Percentiles rank a stretch among this genome's conserved stretches.
phyloP scores from a whole-genome alignment of 2,329 filamentous ascomycete genomes.

The Nemania sp. region DNA sequence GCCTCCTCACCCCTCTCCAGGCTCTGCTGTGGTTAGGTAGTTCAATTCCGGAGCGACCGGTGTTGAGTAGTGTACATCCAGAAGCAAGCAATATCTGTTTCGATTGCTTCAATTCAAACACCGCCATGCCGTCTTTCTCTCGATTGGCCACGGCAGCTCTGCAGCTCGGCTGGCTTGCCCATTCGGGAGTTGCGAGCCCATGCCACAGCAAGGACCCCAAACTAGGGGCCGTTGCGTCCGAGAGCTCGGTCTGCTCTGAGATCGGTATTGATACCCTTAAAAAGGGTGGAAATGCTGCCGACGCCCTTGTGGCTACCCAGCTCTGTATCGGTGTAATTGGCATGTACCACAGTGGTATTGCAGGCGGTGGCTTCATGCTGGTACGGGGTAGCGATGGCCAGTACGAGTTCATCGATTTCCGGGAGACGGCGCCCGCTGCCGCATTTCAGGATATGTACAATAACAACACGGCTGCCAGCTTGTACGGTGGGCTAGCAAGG shows the following conservation, averaged over 20 bases:
- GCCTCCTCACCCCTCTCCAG: constrained; percentile 5
- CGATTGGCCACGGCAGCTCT: constrained; percentile 41
- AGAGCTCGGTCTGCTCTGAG: constrained; percentile 74
- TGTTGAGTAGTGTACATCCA: not conserved
- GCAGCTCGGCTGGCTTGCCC: constrained; percentile 41
- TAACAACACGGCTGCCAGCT: constrained; percentile 71
- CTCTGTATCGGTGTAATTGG: constrained; percentile 81
- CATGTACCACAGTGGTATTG: constrained; percentile 86
- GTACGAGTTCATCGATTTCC: constrained; percentile 87
- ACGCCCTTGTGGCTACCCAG: constrained; percentile 79
- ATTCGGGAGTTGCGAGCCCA: constrained; percentile 37
- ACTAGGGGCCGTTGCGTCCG: constrained; percentile 76
- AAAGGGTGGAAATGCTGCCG: constrained; percentile 76
- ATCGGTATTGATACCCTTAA: constrained; percentile 74
- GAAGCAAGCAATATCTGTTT: constrained; percentile 1
- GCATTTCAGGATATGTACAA: constrained; percentile 85
- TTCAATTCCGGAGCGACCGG: constrained; percentile 6
- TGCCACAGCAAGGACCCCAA: constrained; percentile 38
- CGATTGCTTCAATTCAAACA: constrained; percentile 9
- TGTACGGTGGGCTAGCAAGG: constrained; percentile 77
- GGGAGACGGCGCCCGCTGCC: constrained; percentile 84
- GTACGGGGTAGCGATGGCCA: constrained; percentile 77
- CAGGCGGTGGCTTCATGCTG: constrained; percentile 91
- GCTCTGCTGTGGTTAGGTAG: constrained; percentile 20
- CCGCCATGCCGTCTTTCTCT: constrained; percentile 44